These are phyloP conservation scores for Saprolegnia parasitica DNA, from an alignment of 352 stramenopile genomes.

Conservation along the genomic window DNA sequence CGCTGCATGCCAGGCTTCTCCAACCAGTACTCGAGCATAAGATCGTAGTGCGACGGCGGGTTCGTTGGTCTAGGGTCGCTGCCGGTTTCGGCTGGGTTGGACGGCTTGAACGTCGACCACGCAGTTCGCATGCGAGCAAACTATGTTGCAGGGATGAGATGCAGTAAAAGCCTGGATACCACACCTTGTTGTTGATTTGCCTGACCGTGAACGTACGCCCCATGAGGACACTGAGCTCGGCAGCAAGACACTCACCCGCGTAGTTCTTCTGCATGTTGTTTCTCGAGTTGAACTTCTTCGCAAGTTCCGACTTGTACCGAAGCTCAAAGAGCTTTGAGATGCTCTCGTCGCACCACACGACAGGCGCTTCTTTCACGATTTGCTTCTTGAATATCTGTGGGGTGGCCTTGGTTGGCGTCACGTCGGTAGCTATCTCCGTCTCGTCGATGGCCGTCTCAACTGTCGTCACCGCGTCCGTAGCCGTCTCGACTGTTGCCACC, in stretches of 20 bases:
- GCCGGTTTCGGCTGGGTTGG: neutral
- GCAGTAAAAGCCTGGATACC: neutral
- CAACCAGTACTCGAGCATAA: constrained; percentile 17
- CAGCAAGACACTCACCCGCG: no score
- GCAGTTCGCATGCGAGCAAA: neutral
- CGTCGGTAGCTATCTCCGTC: no score
- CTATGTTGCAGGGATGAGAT: neutral
- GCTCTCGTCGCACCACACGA: neutral
- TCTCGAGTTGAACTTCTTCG: neutral
- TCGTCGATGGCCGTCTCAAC: neutral
- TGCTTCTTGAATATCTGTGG: neutral
- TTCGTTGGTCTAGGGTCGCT: neutral
- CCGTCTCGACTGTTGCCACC: neutral
- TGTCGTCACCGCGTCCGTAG: neutral
- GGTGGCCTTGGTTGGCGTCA: neutral
- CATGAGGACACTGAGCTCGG: no score
- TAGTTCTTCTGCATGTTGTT: no score
- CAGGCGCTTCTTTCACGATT: neutral
- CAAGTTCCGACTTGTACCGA: no score
- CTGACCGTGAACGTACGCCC: no score
- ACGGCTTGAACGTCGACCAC: constrained; percentile 3
- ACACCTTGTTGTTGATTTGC: neutral
- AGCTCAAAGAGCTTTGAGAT: neutral
- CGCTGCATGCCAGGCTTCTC: neutral
- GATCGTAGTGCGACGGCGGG: neutral